Percentiles rank a stretch among this genome's conserved stretches.
These are phyloP conservation scores for Graphilbum fragrans DNA, from an alignment of 2,329 filamentous ascomycete species.

Conservation along the genomic window DNA sequence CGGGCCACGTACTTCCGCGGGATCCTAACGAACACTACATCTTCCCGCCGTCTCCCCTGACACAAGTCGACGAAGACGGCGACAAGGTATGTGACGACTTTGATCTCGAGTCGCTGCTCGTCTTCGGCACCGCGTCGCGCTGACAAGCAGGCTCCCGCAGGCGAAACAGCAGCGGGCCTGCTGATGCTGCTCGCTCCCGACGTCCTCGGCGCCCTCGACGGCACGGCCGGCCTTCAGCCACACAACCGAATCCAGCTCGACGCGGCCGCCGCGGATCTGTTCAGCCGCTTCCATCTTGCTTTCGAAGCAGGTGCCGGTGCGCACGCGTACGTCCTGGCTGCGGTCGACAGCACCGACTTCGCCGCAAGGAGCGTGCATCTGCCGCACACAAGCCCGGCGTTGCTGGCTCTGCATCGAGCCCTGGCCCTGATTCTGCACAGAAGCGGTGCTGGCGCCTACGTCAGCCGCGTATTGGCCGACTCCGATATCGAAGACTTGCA, in stretches of 20 bases:
- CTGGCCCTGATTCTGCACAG: conserved; percentile 1
- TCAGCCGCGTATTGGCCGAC: conserved; percentile 4
- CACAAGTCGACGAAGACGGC: not conserved
- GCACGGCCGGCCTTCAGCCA: too few species aligned
- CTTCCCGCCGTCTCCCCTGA: conserved; percentile 7
- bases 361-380: too few species aligned
- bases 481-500: conserved; percentile 2
- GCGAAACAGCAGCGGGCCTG: not conserved
- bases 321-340: too few species aligned
- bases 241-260: not conserved
- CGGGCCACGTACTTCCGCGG: too few species aligned
- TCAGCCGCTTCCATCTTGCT: not conserved
- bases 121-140: too few species aligned
- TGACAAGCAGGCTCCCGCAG: not conserved
- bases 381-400: not conserved
- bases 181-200: not conserved
- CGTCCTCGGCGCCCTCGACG: not conserved
- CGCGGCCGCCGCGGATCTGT: not conserved
- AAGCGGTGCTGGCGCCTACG: not conserved
- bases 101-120: not conserved
- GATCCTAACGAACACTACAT: conserved; percentile 1
- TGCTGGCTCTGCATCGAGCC: conserved; percentile 2
- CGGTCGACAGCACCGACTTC: not conserved
- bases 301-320: too few species aligned
- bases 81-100: not conserved